Evolutionary conservation across 495 filamentous ascomycete species (phyloP).

Genomic region (Neurospora pannonica): DNA sequence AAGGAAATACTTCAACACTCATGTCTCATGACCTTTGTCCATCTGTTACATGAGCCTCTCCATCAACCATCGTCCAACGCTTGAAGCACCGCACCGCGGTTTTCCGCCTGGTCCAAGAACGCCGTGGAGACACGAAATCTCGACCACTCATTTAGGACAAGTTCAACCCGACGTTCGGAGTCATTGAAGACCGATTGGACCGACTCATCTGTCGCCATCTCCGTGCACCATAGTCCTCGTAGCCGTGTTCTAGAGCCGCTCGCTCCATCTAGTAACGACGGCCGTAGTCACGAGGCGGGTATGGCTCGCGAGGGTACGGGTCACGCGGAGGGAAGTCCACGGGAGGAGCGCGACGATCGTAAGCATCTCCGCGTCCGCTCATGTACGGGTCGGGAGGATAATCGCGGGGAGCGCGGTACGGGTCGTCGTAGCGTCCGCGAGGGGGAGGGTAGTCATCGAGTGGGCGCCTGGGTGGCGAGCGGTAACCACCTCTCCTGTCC

Average conservation of each 20-base stretch:
- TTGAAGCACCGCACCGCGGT: not conserved
- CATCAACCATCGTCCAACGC: not conserved
- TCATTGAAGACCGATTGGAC: not conserved
- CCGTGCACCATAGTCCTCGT: not conserved
- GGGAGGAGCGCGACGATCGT: conserved; percentile 50
- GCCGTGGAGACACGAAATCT: not conserved
- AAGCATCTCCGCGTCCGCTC: conserved; percentile 46
- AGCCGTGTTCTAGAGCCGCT: not conserved
- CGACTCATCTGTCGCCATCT: not conserved
- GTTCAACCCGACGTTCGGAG: not conserved
- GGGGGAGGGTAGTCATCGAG: conserved; percentile 69
- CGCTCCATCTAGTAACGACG: conserved; percentile 30
- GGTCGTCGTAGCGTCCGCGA: conserved; percentile 52
- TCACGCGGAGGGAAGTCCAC: conserved; percentile 44
- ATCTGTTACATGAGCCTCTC: not conserved
- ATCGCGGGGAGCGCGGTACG: conserved; percentile 45
- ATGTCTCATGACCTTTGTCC: not conserved
- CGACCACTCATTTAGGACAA: not conserved
- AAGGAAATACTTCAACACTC: not conserved
- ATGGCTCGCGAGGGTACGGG: conserved; percentile 39
- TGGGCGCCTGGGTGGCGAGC: conserved; percentile 61
- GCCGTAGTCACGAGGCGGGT: conserved; percentile 36
- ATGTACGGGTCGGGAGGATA: conserved; percentile 57
- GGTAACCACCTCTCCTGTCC: conserved; percentile 58
- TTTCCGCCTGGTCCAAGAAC: not conserved